Percentiles rank a stretch among this genome's conserved stretches.
These are phyloP conservation scores for Theileria orientalis DNA, from an alignment of 169 alveolate genomes.

Conservation along the genomic window DNA sequence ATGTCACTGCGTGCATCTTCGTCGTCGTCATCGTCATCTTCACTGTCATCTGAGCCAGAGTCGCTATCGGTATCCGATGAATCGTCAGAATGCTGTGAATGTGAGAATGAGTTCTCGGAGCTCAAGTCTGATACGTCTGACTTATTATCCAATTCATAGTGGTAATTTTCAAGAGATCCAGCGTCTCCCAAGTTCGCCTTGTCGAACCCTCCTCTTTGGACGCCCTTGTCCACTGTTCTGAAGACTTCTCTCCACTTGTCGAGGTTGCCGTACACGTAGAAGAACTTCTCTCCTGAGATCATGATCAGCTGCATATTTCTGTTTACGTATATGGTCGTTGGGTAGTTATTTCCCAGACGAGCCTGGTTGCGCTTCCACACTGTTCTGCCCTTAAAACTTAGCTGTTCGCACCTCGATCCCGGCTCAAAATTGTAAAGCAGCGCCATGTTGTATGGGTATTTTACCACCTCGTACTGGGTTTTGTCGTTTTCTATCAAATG, in stretches of 20 bases:
- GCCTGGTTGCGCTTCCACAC: not conserved
- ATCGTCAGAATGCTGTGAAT: too few relatives aligned
- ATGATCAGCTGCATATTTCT: not conserved
- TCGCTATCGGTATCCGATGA: too few relatives aligned
- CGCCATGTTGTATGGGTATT: not conserved
- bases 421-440: not conserved
- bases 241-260: constrained; percentile 7
- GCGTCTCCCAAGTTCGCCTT: too few relatives aligned
- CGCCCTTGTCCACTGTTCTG: not conserved
- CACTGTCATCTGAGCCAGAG: too few relatives aligned
- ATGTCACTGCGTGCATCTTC: too few relatives aligned
- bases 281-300: not conserved
- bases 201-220: too few relatives aligned
- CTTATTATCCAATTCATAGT: too few relatives aligned
- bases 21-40: too few relatives aligned
- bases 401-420: not conserved
- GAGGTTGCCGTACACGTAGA: not conserved
- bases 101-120: too few relatives aligned
- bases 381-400: not conserved
- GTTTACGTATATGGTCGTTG: not conserved
- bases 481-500: not conserved
- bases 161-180: too few relatives aligned
- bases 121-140: too few relatives aligned
- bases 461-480: not conserved
- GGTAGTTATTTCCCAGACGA: not conserved